A percentile compares a stretch with the other conserved stretches of the same genome.
Conservation (phyloP, 2,329 filamentous ascomycete genomes). For the Pestalotiopsis sp. region DNA sequence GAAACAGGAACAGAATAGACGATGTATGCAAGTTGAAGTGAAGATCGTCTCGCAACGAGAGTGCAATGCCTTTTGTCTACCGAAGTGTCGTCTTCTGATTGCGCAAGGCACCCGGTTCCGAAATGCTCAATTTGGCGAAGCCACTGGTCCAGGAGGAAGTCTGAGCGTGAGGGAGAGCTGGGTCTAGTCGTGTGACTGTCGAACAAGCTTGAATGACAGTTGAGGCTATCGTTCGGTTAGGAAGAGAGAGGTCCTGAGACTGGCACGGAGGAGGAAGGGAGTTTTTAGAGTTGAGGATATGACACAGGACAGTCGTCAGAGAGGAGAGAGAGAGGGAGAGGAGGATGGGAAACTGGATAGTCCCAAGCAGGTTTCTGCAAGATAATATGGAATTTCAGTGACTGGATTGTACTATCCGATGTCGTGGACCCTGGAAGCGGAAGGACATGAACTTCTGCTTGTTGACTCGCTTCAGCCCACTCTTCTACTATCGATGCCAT, state of each 20-base stretch:
- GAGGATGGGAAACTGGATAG: background rate
- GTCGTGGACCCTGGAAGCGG: conserved; percentile 1
- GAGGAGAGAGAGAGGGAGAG: background rate
- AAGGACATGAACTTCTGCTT: background rate
- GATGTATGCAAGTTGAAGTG: background rate
- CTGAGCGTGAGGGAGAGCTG: background rate
- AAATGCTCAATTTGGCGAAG: background rate
- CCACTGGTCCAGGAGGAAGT: background rate
- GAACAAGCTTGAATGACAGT: background rate
- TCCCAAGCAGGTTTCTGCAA: conserved; percentile 5
- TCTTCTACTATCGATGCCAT: background rate
- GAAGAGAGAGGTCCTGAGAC: background rate
- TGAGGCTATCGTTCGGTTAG: background rate
- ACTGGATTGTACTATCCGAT: conserved; percentile 10
- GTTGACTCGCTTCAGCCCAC: background rate
- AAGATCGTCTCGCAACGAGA: background rate
- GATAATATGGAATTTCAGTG: conserved; percentile 1
- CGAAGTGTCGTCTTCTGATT: background rate
- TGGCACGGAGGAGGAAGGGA: background rate
- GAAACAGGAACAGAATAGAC: background rate
- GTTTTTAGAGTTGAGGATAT: background rate
- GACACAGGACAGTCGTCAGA: background rate
- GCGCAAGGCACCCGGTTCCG: no score
- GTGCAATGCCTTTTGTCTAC: background rate
- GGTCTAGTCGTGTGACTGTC: background rate